phyloP scores from a whole-genome alignment of 2,329 filamentous ascomycete species.

The Talaromyces atroroseus region DNA sequence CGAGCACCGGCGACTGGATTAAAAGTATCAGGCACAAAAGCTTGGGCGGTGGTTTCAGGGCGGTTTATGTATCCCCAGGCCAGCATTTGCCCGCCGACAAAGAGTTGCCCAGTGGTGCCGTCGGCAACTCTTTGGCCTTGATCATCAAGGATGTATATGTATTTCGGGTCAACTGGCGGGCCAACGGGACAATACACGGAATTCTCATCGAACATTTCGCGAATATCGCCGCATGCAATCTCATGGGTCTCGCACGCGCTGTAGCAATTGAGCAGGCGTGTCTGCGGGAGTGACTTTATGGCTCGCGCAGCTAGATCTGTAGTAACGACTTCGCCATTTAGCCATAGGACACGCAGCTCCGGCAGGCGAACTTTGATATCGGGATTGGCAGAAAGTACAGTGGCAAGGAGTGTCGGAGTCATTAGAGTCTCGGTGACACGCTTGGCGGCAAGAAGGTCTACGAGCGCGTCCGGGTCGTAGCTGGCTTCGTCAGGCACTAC shows the following conservation, averaged over 20 bases:
- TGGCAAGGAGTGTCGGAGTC: constrained; percentile 73
- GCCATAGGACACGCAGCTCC: constrained; percentile 65
- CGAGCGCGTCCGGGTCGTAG: constrained; percentile 69
- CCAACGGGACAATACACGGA: constrained; percentile 68
- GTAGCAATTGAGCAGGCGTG: constrained; percentile 71
- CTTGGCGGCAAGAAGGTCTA: constrained; percentile 62
- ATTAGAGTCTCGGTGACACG: constrained; percentile 74
- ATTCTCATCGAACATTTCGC: constrained; percentile 60
- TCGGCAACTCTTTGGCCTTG: constrained; percentile 57
- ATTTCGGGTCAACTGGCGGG: constrained; percentile 59
- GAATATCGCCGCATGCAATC: constrained; percentile 70
- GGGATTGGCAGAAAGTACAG: constrained; percentile 65
- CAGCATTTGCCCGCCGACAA: constrained; percentile 66
- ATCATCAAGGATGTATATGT: constrained; percentile 69
- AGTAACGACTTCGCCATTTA: constrained; percentile 78
- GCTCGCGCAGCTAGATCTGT: constrained; percentile 68
- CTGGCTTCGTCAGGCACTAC: constrained; percentile 69
- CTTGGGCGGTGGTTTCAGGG: constrained; percentile 69
- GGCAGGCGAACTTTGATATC: constrained; percentile 60
- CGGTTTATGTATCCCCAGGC: constrained; percentile 73
- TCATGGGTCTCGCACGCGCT: constrained; percentile 79
- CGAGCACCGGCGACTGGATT: constrained; percentile 54
- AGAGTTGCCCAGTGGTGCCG: constrained; percentile 66
- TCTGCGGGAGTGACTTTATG: constrained; percentile 61
- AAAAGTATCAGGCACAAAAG: constrained; percentile 64